Evolutionary conservation across 371 early-diverging fungal species (phyloP).

Genomic region (Furculomyces boomerangus): DNA sequence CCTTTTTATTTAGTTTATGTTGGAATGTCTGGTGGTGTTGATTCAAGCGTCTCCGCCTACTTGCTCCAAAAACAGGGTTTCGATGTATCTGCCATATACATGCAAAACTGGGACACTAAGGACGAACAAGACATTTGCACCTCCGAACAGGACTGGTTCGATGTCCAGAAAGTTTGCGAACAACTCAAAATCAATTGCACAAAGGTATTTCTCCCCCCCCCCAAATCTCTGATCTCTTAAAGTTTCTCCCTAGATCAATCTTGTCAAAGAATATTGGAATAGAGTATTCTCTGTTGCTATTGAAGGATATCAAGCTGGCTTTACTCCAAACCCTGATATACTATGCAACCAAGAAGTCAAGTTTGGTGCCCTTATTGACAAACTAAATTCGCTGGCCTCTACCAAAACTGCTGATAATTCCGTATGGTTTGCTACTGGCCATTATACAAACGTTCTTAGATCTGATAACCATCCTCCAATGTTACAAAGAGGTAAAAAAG

Average conservation of each 20-base stretch:
- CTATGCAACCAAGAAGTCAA: slow-evolving; percentile 79
- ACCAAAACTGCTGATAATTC: slow-evolving; percentile 12
- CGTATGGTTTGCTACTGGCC: slow-evolving; percentile 66
- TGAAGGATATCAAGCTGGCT: slow-evolving; percentile 43
- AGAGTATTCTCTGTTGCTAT: slow-evolving; percentile 63
- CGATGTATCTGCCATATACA: slow-evolving; percentile 59
- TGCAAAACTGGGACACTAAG: slow-evolving; percentile 85
- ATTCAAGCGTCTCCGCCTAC: slow-evolving; percentile 69
- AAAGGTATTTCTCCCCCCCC: slow-evolving; percentile 7
- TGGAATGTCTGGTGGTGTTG: slow-evolving; percentile 84
- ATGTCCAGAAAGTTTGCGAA: slow-evolving; percentile 55
- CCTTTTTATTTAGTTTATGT: slow-evolving; percentile 43
- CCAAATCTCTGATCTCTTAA: too few species aligned
- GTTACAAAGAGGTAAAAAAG: slow-evolving; percentile 2
- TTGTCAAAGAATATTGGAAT: slow-evolving; percentile 83
- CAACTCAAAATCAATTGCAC: slow-evolving; percentile 44
- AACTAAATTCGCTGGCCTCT: slow-evolving; percentile 2
- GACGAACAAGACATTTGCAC: slow-evolving; percentile 70
- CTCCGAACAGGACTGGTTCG: slow-evolving; percentile 58
- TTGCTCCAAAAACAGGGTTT: slow-evolving; percentile 40
- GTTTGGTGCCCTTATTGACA: slow-evolving; percentile 55
- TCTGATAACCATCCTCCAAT: not conserved
- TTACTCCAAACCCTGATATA: slow-evolving; percentile 89
- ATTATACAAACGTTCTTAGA: slow-evolving; percentile 44
- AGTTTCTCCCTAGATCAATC: slow-evolving; percentile 30